Evolutionary conservation across 2,329 filamentous ascomycete genomes (phyloP).

Genomic region (Cordyceps fumosorosea): DNA sequence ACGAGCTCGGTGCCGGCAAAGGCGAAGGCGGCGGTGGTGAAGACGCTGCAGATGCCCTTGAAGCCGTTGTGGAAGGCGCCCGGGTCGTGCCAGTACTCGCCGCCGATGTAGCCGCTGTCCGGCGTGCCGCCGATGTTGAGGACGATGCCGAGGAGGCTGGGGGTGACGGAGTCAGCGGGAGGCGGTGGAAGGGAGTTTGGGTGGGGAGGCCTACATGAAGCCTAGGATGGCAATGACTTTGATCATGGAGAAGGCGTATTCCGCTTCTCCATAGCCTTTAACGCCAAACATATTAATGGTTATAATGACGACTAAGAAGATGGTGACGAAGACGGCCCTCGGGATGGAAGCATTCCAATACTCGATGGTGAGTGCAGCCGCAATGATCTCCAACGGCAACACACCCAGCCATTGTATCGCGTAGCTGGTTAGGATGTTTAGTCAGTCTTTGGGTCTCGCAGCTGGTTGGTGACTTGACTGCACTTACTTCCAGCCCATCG

Average conservation of each 20-base stretch:
- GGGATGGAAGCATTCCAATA: conserved; percentile 66
- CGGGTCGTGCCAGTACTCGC: conserved; percentile 62
- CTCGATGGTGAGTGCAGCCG: conserved; percentile 74
- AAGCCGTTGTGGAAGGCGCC: conserved; percentile 72
- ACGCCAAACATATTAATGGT: conserved; percentile 83
- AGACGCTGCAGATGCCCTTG: conserved; percentile 65
- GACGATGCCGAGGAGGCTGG: conserved; percentile 67
- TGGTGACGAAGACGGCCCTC: conserved; percentile 70
- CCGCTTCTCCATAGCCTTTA: conserved; percentile 81
- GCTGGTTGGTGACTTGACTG: too few relatives aligned
- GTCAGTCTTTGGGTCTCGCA: background rate
- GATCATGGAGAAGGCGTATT: conserved; percentile 80
- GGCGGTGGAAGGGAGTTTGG: background rate
- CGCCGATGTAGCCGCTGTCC: conserved; percentile 64
- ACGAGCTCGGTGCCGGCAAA: conserved; percentile 64
- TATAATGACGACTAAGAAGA: conserved; percentile 73
- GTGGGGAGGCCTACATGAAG: conserved; percentile 60
- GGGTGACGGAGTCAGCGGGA: background rate
- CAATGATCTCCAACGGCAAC: conserved; percentile 78
- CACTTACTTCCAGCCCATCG: conserved; percentile 73
- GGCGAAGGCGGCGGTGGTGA: conserved; percentile 62
- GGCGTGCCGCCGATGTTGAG: conserved; percentile 69
- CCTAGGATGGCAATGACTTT: conserved; percentile 82
- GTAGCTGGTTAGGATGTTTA: conserved; percentile 46
- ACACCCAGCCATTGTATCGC: conserved; percentile 82